Evolutionary conservation across 176 grass and related monocot genomes (phyloP).

Genomic region (Cocos nucifera): DNA sequence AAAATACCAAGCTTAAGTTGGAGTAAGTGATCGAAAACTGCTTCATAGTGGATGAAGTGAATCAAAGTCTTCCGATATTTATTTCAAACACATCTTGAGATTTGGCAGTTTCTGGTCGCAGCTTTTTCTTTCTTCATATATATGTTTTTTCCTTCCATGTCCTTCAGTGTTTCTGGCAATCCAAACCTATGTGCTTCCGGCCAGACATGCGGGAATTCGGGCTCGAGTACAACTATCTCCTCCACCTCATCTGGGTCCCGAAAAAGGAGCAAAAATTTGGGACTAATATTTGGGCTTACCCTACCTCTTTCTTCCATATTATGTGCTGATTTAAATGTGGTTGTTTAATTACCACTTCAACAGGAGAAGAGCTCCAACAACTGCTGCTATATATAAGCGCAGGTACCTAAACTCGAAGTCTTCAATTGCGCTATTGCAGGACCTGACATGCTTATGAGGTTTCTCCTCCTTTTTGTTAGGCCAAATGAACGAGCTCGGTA

Average conservation of each 20-base stretch:
- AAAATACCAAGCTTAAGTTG: no score
- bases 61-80: no score
- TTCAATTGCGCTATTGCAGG: not conserved
- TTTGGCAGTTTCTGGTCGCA: no score
- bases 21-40: no score
- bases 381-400: not conserved
- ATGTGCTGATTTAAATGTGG: not conserved
- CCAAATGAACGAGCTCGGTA: not conserved
- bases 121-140: no score
- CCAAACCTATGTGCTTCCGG: not conserved
- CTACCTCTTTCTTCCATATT: not conserved
- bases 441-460: not conserved
- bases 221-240: not conserved
- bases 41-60: no score
- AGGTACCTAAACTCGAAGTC: not conserved
- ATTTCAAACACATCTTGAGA: no score
- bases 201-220: not conserved
- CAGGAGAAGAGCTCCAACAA: not conserved
- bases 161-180: not conserved
- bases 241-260: not conserved
- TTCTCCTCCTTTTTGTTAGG: not conserved
- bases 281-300: not conserved
- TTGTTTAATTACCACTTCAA: not conserved
- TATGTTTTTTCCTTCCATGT: not conserved
- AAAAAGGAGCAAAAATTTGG: not conserved